Percentiles rank a stretch among this genome's conserved stretches.
Evolutionary conservation across 768 basidiomycete species (phyloP).

Genomic region (Mrakia frigida): DNA sequence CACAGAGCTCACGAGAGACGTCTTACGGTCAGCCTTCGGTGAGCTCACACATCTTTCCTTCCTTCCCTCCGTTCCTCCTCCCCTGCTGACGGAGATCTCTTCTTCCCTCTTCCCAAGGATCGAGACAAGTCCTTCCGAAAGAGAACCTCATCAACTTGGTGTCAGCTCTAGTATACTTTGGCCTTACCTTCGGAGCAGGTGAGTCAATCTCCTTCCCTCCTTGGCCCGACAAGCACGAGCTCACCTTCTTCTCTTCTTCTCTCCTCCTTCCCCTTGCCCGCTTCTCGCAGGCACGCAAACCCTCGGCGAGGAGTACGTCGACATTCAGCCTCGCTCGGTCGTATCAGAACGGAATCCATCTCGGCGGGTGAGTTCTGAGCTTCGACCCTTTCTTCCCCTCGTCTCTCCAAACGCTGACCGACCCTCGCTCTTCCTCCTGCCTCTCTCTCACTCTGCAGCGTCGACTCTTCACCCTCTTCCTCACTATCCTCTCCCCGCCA

Average conservation of each 20-base stretch:
- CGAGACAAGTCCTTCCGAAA: constrained; percentile 72
- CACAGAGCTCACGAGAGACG: constrained; percentile 67
- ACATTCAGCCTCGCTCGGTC: constrained; percentile 66
- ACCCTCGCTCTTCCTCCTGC: constrained; percentile 61
- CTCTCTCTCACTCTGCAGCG: constrained; percentile 48
- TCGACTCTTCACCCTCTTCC: constrained; percentile 12
- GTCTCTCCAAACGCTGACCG: constrained; percentile 56
- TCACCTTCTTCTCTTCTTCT: background rate
- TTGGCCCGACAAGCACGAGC: background rate
- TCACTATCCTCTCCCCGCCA: constrained; percentile 23
- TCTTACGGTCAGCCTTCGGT: constrained; percentile 75
- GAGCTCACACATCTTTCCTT: constrained; percentile 34
- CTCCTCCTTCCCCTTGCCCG: background rate
- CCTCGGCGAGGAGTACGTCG: constrained; percentile 85
- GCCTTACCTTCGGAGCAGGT: constrained; percentile 71
- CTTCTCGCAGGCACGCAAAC: constrained; percentile 61
- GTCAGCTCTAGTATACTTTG: constrained; percentile 66
- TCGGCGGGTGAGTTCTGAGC: constrained; percentile 36
- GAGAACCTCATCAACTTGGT: constrained; percentile 70
- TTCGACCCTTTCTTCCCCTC: background rate
- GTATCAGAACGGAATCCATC: constrained; percentile 50
- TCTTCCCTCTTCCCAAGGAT: constrained; percentile 50
- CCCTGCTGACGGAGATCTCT: constrained; percentile 27
- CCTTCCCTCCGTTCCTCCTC: constrained; percentile 2
- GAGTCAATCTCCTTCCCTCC: constrained; percentile 29